Evolutionary conservation across 108 stramenopile species (phyloP), one percentile per base, ranked within the genome.

Genomic region (Cyclostephanos tholiformis): DNA sequence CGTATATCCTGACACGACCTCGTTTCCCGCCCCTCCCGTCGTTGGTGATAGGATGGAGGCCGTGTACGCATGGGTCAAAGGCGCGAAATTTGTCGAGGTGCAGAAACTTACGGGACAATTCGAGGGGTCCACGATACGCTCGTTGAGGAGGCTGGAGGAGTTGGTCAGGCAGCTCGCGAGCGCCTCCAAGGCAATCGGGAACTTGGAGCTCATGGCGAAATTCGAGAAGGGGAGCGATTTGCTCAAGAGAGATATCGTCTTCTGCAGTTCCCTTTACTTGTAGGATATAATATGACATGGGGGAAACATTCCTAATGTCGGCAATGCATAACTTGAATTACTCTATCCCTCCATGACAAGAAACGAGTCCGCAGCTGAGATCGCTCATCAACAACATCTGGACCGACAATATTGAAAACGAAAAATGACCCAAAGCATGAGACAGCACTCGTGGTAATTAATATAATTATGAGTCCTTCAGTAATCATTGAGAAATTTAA

Each of bases 231-330:
- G 96, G 27, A 85, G 95, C 67, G 95, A 96, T 53, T 84, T 91
- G 19, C 85, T 99, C 68, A 94, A 96, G 64, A 88, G 99, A 30
- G 99, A 98, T 67, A 99, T 99, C 76, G 98, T 99, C 8, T 99
- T 99, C 60, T 97, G 97, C 74, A 94, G 88, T 49, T 93, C 92
- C n/a, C 79, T 97, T 41, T 97, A 98, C 67, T 70, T 97, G 13
- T 98, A 87, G 78, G 30, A 12, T n/a, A 8, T 50, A 44, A 44
- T 57, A 57, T 22, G 26, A 26, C 22, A 57, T 26, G 27, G 12
- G 25, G 25, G 13, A 23, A 57, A 57, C 27, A 26, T 57, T 1
- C 6, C 41, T 41, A 9, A 41, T 9, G 9, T 41, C 41, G 41
- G 41, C 41, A 41, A 2, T 32, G 32, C 32, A 32, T 32, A 32